phyloP scores from a whole-genome alignment of 2,329 filamentous ascomycete species.

The Didymella pinodella region DNA sequence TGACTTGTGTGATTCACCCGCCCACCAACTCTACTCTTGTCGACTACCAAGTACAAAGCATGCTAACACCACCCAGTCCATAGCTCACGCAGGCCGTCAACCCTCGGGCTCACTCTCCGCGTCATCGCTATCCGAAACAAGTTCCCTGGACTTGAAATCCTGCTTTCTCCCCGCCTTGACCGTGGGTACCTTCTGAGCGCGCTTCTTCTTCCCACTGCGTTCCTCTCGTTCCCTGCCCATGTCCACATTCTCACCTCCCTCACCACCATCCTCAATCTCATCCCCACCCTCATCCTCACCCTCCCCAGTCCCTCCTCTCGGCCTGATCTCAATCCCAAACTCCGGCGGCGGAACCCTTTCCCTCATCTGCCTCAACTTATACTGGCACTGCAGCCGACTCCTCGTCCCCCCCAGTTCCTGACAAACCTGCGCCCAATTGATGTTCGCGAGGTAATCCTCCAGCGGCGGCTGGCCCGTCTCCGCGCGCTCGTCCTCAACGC shows the following conservation, averaged over 20 bases:
- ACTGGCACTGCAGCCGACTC: constrained; percentile 71
- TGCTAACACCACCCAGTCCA: no score
- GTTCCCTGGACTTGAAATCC: constrained; percentile 21
- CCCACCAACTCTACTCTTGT: no score
- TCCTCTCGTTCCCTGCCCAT: constrained; percentile 21
- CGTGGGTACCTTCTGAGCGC: neutral
- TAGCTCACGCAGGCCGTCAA: no score
- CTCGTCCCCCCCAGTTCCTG: constrained; percentile 67
- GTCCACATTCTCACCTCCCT: neutral
- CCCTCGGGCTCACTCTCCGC: constrained; percentile 9
- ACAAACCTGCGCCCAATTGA: constrained; percentile 73
- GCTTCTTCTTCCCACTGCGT: constrained; percentile 7
- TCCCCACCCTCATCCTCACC: neutral
- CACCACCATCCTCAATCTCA: constrained; percentile 3
- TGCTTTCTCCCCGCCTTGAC: neutral
- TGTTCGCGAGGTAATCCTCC: constrained; percentile 57
- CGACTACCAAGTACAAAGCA: no score
- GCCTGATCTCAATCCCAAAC: constrained; percentile 27
- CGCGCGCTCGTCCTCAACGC: constrained; percentile 51
- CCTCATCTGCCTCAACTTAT: constrained; percentile 66
- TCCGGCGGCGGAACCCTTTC: constrained; percentile 18
- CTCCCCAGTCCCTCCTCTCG: constrained; percentile 11
- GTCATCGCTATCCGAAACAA: constrained; percentile 22
- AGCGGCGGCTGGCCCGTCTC: constrained; percentile 30
- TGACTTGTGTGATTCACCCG: no score